Evolutionary conservation across 768 basidiomycete species (phyloP).

Genomic region (Lactarius deliciosus): DNA sequence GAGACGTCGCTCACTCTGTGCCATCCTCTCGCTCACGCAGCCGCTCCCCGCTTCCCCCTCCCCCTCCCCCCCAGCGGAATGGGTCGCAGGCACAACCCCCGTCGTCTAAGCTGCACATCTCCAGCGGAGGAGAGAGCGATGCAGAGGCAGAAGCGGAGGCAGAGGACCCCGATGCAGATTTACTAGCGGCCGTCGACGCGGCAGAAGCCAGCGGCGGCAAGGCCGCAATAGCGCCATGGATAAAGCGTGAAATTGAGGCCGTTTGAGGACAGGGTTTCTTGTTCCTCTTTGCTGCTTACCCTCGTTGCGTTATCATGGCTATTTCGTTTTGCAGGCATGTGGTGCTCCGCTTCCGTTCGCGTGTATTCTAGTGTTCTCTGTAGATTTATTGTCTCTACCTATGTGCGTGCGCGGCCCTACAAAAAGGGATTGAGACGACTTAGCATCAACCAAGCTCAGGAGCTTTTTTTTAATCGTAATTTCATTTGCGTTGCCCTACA

Average conservation of each 20-base stretch:
- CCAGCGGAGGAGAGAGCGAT: conserved; percentile 42
- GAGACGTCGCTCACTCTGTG: conserved; percentile 33
- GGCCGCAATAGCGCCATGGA: conserved; percentile 18
- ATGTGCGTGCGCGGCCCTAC: conserved; percentile 3
- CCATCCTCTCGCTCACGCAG: conserved; percentile 26
- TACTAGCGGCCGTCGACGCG: conserved; percentile 43
- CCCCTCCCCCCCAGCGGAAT: conserved; percentile 19
- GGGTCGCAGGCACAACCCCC: conserved; percentile 20
- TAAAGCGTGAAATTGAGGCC: conserved; percentile 26
- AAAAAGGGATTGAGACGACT: conserved; percentile 5
- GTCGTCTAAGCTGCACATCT: conserved; percentile 10
- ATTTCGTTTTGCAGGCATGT: conserved; percentile 14
- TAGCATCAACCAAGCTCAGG: background rate
- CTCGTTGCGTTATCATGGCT: conserved; percentile 5
- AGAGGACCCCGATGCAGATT: conserved; percentile 38
- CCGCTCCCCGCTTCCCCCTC: conserved; percentile 19
- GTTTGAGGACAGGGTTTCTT: conserved; percentile 14
- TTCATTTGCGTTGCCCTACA: background rate
- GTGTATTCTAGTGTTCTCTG: conserved; percentile 19
- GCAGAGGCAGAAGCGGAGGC: conserved; percentile 37
- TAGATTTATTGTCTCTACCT: conserved; percentile 22
- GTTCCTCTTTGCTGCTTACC: conserved; percentile 6
- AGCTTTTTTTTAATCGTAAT: conserved; percentile 1
- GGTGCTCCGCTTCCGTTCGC: conserved; percentile 5
- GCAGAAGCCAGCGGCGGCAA: conserved; percentile 38